Percentiles rank a stretch among this genome's conserved stretches.
phyloP scores from a whole-genome alignment of 306 rosid species.

The Cicer arietinum region DNA sequence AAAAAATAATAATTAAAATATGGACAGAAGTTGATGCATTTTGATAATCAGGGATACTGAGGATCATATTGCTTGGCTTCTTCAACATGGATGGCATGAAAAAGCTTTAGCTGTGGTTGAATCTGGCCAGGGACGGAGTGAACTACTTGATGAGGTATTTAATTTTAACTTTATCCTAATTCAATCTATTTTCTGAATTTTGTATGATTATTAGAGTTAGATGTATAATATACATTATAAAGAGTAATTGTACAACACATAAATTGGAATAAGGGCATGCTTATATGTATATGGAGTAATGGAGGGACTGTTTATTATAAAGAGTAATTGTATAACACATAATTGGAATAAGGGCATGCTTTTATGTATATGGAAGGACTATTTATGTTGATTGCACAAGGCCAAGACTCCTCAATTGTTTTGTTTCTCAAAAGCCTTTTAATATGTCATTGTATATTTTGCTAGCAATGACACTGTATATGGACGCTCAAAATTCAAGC shows the following conservation, averaged over 20 bases:
- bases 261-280: constrained; percentile 27
- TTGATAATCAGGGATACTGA: constrained; percentile 83
- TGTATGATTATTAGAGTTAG: constrained; percentile 19
- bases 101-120: constrained; percentile 97
- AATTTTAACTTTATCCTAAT: constrained; percentile 19
- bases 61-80: constrained; percentile 99
- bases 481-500: constrained; percentile 27
- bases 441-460: constrained; percentile 28
- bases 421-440: constrained; percentile 31
- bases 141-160: constrained; percentile 91
- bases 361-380: constrained; percentile 16
- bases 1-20: neutral
- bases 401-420: constrained; percentile 16
- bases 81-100: constrained; percentile 96
- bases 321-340: constrained; percentile 4
- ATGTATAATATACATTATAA: constrained; percentile 27
- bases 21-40: constrained; percentile 44
- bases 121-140: constrained; percentile 95
- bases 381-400: constrained; percentile 40
- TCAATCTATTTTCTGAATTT: constrained; percentile 31
- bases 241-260: constrained; percentile 1
- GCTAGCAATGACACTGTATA: constrained; percentile 28
- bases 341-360: constrained; percentile 26
- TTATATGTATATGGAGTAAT: neutral
- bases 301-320: neutral